Conservation (phyloP, 108 stramenopile genomes). For the Ochromonas danica region DNA sequence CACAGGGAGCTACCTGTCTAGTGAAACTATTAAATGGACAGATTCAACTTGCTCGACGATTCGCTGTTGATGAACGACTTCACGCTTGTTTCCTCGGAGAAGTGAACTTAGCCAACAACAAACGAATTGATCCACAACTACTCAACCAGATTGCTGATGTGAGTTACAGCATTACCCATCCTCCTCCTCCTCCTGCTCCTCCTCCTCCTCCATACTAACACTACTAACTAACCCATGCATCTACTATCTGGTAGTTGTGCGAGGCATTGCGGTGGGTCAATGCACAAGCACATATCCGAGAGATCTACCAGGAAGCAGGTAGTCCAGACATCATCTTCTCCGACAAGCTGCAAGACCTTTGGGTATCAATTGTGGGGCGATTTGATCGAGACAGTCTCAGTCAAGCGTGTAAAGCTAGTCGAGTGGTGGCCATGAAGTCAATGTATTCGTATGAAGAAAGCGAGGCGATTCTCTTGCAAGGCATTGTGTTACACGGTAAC, state of each 20-base stretch:
- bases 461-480: too few relatives aligned
- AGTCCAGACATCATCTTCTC: too few relatives aligned
- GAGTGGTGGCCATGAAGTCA: too few relatives aligned
- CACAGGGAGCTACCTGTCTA: not conserved
- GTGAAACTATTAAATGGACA: not conserved
- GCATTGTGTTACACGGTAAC: too few relatives aligned
- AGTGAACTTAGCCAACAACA: not conserved
- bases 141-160: not conserved
- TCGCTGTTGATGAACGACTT: not conserved
- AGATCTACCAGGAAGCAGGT: not conserved
- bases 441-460: too few relatives aligned
- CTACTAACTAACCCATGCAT: not conserved
- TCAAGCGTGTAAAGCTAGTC: too few relatives aligned
- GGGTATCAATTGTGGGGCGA: too few relatives aligned
- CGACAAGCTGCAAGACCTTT: too few relatives aligned
- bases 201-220: too few relatives aligned
- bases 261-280: not conserved
- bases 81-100: not conserved
- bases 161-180: not conserved
- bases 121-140: not conserved
- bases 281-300: not conserved
- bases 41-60: not conserved
- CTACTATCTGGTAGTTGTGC: not conserved
- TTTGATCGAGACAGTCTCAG: too few relatives aligned
- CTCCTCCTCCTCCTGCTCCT: too few relatives aligned